Conservation (phyloP, 192 early-diverging fungal species). For the Gonapodya prolifera region DNA sequence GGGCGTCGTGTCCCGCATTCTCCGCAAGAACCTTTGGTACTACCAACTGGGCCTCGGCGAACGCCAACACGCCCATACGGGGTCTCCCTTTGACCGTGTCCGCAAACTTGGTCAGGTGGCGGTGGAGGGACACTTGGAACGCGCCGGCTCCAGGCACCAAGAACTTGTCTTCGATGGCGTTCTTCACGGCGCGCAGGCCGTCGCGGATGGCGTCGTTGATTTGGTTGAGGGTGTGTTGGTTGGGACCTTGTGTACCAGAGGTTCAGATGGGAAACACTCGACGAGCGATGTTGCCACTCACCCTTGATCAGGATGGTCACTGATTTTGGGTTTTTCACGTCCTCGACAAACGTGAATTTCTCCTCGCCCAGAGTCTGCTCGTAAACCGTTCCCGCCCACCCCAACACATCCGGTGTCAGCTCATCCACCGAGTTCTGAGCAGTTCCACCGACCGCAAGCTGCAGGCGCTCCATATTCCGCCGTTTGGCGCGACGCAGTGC, state of each 20-base stretch:
- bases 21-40: conserved; percentile 93
- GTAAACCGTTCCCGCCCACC: conserved; percentile 84
- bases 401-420: conserved; percentile 66
- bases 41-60: conserved; percentile 88
- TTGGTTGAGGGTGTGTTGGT: conserved; percentile 81
- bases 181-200: conserved; percentile 95
- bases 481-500: conserved; percentile 94
- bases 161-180: conserved; percentile 84
- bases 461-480: conserved; percentile 97
- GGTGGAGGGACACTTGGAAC: conserved; percentile 80
- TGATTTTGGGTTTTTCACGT: conserved; percentile 76
- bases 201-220: conserved; percentile 97
- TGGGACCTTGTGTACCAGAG: conserved; percentile 46
- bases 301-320: conserved; percentile 93
- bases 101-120: conserved; percentile 79
- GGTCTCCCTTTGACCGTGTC: conserved; percentile 79
- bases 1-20: conserved; percentile 92
- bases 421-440: conserved; percentile 99
- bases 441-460: conserved; percentile 84
- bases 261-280: neutral
- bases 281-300: conserved; percentile 14
- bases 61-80: conserved; percentile 94
- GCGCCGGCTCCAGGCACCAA: conserved; percentile 92
- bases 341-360: conserved; percentile 98
- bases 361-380: conserved; percentile 97